Conservation (phyloP, 2,329 filamentous ascomycete genomes). For the Colletotrichum shisoi region DNA sequence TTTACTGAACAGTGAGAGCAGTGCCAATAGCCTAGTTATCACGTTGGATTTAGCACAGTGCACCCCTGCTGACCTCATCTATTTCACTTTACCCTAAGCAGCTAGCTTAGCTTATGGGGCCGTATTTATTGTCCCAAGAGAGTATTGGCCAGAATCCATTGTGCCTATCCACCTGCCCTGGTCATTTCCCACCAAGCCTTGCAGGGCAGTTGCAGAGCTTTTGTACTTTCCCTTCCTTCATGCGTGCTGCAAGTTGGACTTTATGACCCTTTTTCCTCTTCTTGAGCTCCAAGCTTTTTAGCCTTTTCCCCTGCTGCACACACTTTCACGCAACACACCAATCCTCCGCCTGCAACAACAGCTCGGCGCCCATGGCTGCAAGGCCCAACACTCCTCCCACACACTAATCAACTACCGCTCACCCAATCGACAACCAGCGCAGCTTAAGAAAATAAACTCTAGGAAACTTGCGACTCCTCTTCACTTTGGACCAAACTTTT, state of each 20-base stretch:
- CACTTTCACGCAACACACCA: conserved; percentile 27
- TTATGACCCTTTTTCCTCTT: conserved; percentile 15
- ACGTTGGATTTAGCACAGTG: not conserved
- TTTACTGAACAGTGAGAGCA: not conserved
- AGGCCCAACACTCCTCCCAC: conserved; percentile 3
- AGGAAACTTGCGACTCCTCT: not conserved
- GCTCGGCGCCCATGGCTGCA: conserved; percentile 20
- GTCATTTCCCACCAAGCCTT: conserved; percentile 9
- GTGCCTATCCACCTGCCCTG: conserved; percentile 16
- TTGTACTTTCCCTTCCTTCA: conserved; percentile 8
- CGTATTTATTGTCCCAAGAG: conserved; percentile 14
- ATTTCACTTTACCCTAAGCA: not conserved
- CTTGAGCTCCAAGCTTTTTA: conserved; percentile 17
- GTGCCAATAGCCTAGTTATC: not conserved
- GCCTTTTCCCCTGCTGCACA: conserved; percentile 4
- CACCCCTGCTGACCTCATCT: not conserved
- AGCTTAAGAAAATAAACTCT: not conserved
- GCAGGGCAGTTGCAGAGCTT: not conserved
- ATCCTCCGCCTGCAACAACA: conserved; percentile 10
- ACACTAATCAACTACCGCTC: not conserved
- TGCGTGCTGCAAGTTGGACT: conserved; percentile 1
- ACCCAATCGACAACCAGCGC: not conserved
- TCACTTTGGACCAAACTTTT: conserved; percentile 1
- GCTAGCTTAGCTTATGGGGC: conserved; percentile 17
- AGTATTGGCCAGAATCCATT: conserved; percentile 16